phyloP scores from a whole-genome alignment of 441 rosid species.

The Iberis amara region DNA sequence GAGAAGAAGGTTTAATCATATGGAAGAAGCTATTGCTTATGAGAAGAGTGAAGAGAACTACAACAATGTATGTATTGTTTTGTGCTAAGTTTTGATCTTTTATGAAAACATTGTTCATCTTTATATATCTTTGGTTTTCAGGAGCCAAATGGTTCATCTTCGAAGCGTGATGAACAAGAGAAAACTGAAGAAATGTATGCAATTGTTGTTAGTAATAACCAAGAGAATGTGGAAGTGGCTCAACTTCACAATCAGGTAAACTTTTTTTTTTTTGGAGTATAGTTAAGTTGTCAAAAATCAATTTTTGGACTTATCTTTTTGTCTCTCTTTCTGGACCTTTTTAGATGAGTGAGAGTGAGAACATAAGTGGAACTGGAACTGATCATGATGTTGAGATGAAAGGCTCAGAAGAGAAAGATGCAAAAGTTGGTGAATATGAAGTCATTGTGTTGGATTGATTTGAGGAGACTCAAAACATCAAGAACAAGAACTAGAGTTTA shows the following conservation, averaged over 20 bases:
- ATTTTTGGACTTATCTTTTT: background rate
- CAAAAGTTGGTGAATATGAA: background rate
- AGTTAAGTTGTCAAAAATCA: background rate
- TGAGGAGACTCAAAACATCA: constrained; percentile 7
- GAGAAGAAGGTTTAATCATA: constrained; percentile 55
- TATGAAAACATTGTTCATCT: constrained; percentile 3
- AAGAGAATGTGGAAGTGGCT: background rate
- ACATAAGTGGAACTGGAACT: background rate
- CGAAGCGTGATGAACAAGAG: constrained; percentile 30
- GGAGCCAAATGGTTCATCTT: background rate
- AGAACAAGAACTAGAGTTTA: background rate
- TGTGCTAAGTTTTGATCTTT: background rate
- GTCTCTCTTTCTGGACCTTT: background rate
- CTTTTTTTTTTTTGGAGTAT: background rate
- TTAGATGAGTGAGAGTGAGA: background rate
- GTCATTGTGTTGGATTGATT: constrained; percentile 4
- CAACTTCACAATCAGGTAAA: background rate
- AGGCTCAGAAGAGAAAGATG: background rate
- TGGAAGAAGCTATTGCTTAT: constrained; percentile 54
- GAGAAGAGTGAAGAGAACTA: constrained; percentile 45
- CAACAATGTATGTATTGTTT: constrained; percentile 40
- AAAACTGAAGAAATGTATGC: constrained; percentile 19
- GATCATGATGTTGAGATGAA: background rate
- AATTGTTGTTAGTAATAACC: background rate
- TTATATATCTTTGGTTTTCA: constrained; percentile 35